Evolutionary conservation across 305 asterid species (phyloP), one percentile per base, ranked within the genome.

Genomic region (Solanum aculeatissimum): DNA sequence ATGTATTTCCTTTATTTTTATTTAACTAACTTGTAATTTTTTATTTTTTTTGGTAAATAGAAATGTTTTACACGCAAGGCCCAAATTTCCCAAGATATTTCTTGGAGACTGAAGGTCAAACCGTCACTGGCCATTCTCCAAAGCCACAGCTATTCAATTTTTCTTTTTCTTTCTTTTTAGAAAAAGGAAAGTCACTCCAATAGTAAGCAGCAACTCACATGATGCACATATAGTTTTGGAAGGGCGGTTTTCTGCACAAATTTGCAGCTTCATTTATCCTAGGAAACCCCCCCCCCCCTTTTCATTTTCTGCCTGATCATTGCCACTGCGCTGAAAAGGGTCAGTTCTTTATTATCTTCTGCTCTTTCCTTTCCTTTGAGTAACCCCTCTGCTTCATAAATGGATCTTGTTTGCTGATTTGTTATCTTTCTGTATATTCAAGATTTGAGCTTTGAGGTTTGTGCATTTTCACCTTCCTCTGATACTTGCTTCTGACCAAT

Each of bases 401-500:
- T 51, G 82, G 82, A 77, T 77, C 82, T 77, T 77, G 82, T 77
- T 77, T 77, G 32, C 81, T 58, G 38, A 68, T 83, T 83, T 83
- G 29, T 49, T 66, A 35, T 65, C 58, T 65, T 55, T 45, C 80
- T 74, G 40, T 45, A 27, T 27, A 77, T 27, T 77, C 63, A 51
- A 77, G 65, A 77, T 51, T 77, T 77, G 47, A 77, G 65, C 65
- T 77, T 27, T 21, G 35, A 43, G 55, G n/a, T 43, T 42, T 77
- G 10, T 25, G 81, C 43, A 47, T 75, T 75, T 75, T 75, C 81
- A 25, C 43, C 18, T 72, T 43, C 38, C 13, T 13, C n/a, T 74
- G 14, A 2, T 74, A 47, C 81, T 74, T 74, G 58, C 23, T 21
- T 72, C 35, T 74, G 43, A 27, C 60, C 60, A 25, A 25, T 74